Base-by-base conservation (phyloP, 2,329 filamentous ascomycete species). In the Colletotrichum tanaceti region DNA sequence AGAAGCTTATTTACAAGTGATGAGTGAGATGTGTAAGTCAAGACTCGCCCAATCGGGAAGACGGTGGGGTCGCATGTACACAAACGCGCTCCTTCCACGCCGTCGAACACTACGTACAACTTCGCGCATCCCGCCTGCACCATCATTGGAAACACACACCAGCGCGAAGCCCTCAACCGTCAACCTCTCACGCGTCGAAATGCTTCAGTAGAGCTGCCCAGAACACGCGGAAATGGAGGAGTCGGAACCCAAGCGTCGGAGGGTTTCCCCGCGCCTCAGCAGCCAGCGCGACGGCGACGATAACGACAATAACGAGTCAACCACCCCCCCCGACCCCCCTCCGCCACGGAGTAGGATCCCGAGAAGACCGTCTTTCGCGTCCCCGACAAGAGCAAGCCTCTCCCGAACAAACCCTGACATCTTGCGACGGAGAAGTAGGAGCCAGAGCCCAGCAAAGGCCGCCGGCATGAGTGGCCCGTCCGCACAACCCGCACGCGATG, bases 341-440 rank as follows among this genome's bases (percentile, higher is more conserved):
- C 72, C 70, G 54, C 72, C 70, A 18, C 73, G 69, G 46, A 65
- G 61, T 39, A 73, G 74, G 43, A 76, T 72, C 66, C 77, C 73
- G 39, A 74, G 74, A 54, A 83, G 84, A 1, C 84, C 86, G 0
- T 91, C 89, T 0, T 91, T 89, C 74, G 87, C 87, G 62, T 91
- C 89, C n/a, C 89, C 90, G 0, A 91, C 89, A 0, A 88, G 84
- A 74, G 84, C 89, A 14, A 92, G 88, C 73, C 78, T 91, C 16
- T 82, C 88, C 65, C 85, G 87, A 71, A 85, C 87, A 55, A 87
- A 91, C 70, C 87, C 89, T 0, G 84, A 88, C 13, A 81, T 90
- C 7, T 77, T 90, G 79, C 49, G 50, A n/a, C 53, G 53, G 20
- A 46, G 58, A 50, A 70, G 67, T 13, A 53, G 58, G 44, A 70